phyloP scores from a whole-genome alignment of 106 monocot species.

The Dioscorea alata region DNA sequence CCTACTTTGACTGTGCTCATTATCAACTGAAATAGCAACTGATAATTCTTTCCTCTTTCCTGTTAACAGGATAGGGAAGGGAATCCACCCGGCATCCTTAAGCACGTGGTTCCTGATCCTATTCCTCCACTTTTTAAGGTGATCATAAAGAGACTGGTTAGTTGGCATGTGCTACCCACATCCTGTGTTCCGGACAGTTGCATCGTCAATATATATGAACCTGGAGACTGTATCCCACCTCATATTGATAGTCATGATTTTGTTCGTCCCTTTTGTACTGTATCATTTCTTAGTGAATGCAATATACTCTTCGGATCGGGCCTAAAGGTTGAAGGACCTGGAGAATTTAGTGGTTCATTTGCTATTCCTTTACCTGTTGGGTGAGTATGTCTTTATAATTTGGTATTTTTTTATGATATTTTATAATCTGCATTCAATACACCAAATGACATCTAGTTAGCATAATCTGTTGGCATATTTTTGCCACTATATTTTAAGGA shows the following conservation, averaged over 20 bases:
- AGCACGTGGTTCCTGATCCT: slow-evolving; percentile 36
- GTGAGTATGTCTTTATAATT: slow-evolving; percentile 22
- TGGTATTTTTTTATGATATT: neutral
- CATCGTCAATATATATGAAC: slow-evolving; percentile 85
- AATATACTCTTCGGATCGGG: slow-evolving; percentile 70
- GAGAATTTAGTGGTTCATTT: slow-evolving; percentile 55
- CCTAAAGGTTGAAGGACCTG: slow-evolving; percentile 40
- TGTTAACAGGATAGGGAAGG: slow-evolving; percentile 70
- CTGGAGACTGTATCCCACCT: slow-evolving; percentile 85
- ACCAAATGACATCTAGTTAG: neutral
- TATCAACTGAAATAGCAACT: neutral
- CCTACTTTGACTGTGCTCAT: no score
- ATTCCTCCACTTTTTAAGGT: slow-evolving; percentile 72
- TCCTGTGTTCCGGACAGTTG: slow-evolving; percentile 82
- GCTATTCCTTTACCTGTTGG: slow-evolving; percentile 72
- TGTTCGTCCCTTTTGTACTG: slow-evolving; percentile 75
- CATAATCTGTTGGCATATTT: neutral
- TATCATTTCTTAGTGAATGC: slow-evolving; percentile 86
- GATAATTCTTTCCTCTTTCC: neutral
- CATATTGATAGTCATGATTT: slow-evolving; percentile 93
- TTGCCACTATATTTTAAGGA: no score
- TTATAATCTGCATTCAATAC: neutral
- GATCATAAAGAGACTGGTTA: slow-evolving; percentile 67
- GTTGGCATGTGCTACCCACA: slow-evolving; percentile 72
- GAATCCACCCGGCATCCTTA: slow-evolving; percentile 75